Evolutionary conservation across 768 basidiomycete species (phyloP), one percentile per base, ranked within the genome.

Genomic region (Cantharellus cinnabarinus): DNA sequence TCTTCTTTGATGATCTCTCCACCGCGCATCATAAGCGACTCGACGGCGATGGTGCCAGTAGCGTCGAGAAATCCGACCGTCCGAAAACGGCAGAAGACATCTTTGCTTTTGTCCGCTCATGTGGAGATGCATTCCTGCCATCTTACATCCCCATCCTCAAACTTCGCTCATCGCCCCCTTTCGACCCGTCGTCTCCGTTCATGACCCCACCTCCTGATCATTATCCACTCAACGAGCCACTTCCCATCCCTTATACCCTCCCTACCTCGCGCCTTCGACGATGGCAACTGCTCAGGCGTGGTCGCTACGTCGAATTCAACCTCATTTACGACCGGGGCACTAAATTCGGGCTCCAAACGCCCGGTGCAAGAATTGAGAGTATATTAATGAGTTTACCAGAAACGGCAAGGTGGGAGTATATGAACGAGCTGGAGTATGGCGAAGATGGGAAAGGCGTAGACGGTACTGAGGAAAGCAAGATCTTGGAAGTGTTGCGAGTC

Each of bases 221-320:
- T 29, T 29, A 29, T 29, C 20, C 20, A 29, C 20, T 29, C 20
- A 29, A 29, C 20, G 20, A 29, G 20, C 20, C 20, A 29, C 20
- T 29, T 29, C 20, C 20, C 20, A 29, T 29, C 20, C 20, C 20
- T 29, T 29, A 29, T 29, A 29, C 20, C 20, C 20, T 29, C 20
- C 20, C 20, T 29, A 77, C 76, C 55, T 29, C 20, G 20, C 20
- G 20, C 20, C 20, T 88, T 62, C 78, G 90, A 54, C 76, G 93
- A 56, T 99, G 95, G 95, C 94, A 98, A 70, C 78, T 94, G 58
- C 65, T 99, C 37, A 76, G 95, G 48, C 75, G 93, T 35, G 93
- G 93, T 0, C 77, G 93, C 62, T 94, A 97, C 67, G 94, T 94
- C 57, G 94, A 99, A 69, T 99, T 91, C 71, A 91, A 91, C 68